Base-by-base conservation (phyloP, 768 basidiomycete genomes). In the Antrodiella citrinella region DNA sequence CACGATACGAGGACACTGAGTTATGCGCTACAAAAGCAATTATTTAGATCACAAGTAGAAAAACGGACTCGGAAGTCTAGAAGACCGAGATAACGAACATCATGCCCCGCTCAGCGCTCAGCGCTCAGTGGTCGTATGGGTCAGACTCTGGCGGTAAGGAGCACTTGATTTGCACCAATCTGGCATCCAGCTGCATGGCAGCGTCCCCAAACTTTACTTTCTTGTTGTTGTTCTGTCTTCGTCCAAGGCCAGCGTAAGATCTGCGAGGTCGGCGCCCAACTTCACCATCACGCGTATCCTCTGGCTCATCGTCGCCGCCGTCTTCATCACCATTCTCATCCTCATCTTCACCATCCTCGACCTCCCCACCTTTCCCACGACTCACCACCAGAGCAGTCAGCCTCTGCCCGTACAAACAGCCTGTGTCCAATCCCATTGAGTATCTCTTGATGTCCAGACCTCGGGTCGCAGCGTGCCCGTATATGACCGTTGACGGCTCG, bases 381-480 rank as follows among this genome's bases (percentile, higher is more conserved):
- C 66, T 72, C 41, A 91, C 70, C n/a, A 92, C 68, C 40, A 91
- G 66, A 3, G 87, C 85, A 3, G 84, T 80, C 45, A 92, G 63
- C 35, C 69, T 67, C 38, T 75, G 71, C 4, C 79, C 76, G 59
- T 90, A 85, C 40, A 80, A 87, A 60, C 92, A 95, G 10, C 89
- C 93, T 0, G 86, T 76, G 63, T 98, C 94, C 26, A 95, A 66
- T 1, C 94, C 94, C 52, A 92, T 69, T 2, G 83, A 80, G 85
- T 86, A 95, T 19, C 86, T 73, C 54, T 86, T 84, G 56, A 91
- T 65, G 62, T 93, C 90, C 11, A 96, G 72, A 11, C 87, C 89
- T 22, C 88, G 73, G 2, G 76, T 70, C 4, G 93, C 92, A 5
- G 82, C 75, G 59, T 96, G 94, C 0, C 91, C 94, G 63, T 95